Evolutionary conservation across 2,329 filamentous ascomycete genomes (phyloP), one percentile per base, ranked within the genome.

Genomic region (Neocucurbitaria cava): DNA sequence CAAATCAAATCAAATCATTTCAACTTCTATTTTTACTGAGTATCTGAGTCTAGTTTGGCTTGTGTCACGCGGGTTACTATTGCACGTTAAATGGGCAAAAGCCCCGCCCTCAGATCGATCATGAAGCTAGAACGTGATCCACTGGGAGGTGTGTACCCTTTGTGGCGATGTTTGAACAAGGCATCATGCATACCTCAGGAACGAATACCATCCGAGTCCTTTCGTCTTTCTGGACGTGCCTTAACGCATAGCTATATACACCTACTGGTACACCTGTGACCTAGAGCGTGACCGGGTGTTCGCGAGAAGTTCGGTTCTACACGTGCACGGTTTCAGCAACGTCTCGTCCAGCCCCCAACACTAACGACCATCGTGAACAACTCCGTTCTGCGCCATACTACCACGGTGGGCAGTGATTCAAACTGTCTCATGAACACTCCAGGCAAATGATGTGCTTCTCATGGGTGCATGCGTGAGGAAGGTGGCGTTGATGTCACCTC

Each of bases 251-350:
- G 45, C 30, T 18, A 21, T 65, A 59, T 56, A 50, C 21, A 43
- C 20, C n/a, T 30, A 30, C 46, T 31, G 3, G 51, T 21, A 42
- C 44, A 50, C 23, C 28, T 50, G 53, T 38, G 47, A 53, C 47
- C 8, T 23, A 20, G 40, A 45, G 35, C 47, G 46, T 59, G 52
- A 45, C 52, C 44, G 52, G 45, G 44, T 58, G 54, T 63, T 56
- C 56, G 51, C 33, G 49, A 33, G 36, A 15, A 7, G 58, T 58
- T 58, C 51, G 47, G 47, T 45, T 44, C 46, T 44, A 56, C 46
- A 59, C 63, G 33, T 35, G 52, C 43, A 52, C 20, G 49, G 61
- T 66, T 66, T 66, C 63, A 66, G 49, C 10, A 38, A 15, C 46
- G 63, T 66, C 61, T 59, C 61, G 59, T 21, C 41, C 15, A 30